Conservation (phyloP, 345 rosid genomes). For the Citrus sinensis region DNA sequence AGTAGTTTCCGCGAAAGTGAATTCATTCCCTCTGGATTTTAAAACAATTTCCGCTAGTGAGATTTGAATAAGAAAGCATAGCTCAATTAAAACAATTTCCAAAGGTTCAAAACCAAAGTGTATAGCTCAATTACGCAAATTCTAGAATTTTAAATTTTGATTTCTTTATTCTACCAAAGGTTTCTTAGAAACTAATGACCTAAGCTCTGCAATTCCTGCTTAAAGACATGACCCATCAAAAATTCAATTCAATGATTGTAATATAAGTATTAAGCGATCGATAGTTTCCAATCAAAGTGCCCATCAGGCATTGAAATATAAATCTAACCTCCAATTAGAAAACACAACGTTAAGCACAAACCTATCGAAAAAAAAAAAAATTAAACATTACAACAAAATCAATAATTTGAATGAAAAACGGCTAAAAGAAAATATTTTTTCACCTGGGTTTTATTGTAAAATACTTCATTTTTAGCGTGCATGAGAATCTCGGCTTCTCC, state of each 20-base stretch:
- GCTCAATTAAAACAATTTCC: neutral
- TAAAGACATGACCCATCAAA: neutral
- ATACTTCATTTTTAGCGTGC: conserved; percentile 88
- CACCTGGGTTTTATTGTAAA: conserved; percentile 93
- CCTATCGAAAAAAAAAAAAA: neutral
- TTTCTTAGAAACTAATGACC: neutral
- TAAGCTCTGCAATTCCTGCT: neutral
- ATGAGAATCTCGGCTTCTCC: conserved; percentile 98
- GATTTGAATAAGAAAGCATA: neutral
- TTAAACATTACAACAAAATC: neutral
- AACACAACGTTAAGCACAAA: conserved; percentile 2
- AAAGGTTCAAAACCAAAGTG: neutral
- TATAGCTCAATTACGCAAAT: neutral
- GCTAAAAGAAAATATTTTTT: conserved; percentile 14
- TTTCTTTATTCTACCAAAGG: neutral
- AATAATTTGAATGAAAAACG: neutral
- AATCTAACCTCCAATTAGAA: neutral
- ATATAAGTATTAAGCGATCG: neutral
- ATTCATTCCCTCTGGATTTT: neutral
- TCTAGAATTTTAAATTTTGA: neutral
- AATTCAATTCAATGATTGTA: neutral
- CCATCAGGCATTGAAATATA: neutral
- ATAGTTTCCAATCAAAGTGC: neutral
- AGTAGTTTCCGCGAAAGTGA: neutral
- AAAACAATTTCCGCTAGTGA: no score